Evolutionary conservation across 306 rosid species (phyloP), one percentile per base, ranked within the genome.

Genomic region (Quercus rubra): DNA sequence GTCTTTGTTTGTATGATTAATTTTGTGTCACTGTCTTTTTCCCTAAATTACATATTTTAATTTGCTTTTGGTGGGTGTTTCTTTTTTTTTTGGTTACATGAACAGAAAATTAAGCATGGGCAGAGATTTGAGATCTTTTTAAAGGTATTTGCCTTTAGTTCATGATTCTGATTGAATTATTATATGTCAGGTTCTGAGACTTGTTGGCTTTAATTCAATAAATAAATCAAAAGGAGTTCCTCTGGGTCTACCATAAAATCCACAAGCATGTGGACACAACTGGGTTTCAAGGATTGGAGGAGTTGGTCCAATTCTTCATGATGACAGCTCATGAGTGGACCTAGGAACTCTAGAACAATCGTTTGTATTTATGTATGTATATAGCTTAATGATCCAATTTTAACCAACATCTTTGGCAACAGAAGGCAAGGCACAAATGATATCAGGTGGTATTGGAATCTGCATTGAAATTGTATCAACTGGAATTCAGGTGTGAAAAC

Each of bases 1-100:
- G 46, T 69, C 62, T 75, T 46, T 52, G 59, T 79, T 80, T 83
- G 31, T 57, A 67, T 79, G 66, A 38, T 61, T 67, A 74, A 14
- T 20, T 5, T 49, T 61, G 78, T 73, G 54, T 58, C 69, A 38
- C 19, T 75, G 61, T 73, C 55, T 74, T 82, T 30, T 51, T 70
- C 64, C 70, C 71, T 52, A 49, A 27, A 38, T 21, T 55, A 59
- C 71, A 35, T 72, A 7, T 74, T 72, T 58, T 8, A 71, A 43
- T 59, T 79, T 70, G 43, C 25, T 51, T 30, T 9, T 35, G 71
- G 57, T 55, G 33, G 57, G 38, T 71, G 19, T 63, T 38, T 70
- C 28, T 64, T 30, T 51, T 71, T 25, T 71, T 62, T 61, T 51
- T 63, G 15, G 43, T n/a, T 14, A 9, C 20, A 13, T 74, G 77